Percentiles rank a stretch among this genome's conserved stretches.
phyloP scores from a whole-genome alignment of 176 grass and related monocot species.

The Musa beccarii region DNA sequence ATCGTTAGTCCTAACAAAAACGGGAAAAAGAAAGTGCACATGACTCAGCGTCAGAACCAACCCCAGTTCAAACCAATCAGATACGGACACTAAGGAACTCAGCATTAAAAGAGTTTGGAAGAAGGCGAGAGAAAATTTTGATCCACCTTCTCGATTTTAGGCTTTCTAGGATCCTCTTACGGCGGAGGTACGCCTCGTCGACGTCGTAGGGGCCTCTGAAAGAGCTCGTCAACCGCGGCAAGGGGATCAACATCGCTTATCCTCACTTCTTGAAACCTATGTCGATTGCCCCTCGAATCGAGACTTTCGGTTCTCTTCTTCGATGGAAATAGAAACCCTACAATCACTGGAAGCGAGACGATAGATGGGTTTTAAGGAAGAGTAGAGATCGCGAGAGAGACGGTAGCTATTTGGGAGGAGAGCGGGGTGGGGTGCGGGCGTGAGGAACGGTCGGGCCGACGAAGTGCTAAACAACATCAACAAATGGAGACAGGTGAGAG shows the following conservation, averaged over 20 bases:
- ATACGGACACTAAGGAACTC: neutral
- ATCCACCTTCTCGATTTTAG: constrained; percentile 53
- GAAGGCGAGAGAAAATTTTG: neutral
- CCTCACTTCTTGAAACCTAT: too few relatives aligned
- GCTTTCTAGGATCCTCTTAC: constrained; percentile 60
- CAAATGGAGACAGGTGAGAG: too few relatives aligned
- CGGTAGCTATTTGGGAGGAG: too few relatives aligned
- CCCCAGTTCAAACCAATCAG: neutral
- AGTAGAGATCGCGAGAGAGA: too few relatives aligned
- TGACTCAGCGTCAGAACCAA: neutral
- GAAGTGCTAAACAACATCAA: too few relatives aligned
- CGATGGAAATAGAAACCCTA: too few relatives aligned
- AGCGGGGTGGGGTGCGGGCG: too few relatives aligned
- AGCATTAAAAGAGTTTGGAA: neutral
- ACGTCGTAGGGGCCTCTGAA: constrained; percentile 67
- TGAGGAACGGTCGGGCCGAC: too few relatives aligned
- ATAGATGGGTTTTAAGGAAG: too few relatives aligned
- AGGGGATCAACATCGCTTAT: constrained; percentile 54
- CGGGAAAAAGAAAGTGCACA: neutral
- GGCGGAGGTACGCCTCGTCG: constrained; percentile 81
- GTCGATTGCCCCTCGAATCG: too few relatives aligned
- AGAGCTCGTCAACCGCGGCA: constrained; percentile 67
- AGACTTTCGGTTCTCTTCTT: too few relatives aligned
- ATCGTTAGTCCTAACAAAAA: constrained; percentile 44
- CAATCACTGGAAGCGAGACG: too few relatives aligned